A percentile compares a stretch with the other conserved stretches of the same genome.
Conservation (phyloP, 768 basidiomycete species). For the Mycena haematopus region DNA sequence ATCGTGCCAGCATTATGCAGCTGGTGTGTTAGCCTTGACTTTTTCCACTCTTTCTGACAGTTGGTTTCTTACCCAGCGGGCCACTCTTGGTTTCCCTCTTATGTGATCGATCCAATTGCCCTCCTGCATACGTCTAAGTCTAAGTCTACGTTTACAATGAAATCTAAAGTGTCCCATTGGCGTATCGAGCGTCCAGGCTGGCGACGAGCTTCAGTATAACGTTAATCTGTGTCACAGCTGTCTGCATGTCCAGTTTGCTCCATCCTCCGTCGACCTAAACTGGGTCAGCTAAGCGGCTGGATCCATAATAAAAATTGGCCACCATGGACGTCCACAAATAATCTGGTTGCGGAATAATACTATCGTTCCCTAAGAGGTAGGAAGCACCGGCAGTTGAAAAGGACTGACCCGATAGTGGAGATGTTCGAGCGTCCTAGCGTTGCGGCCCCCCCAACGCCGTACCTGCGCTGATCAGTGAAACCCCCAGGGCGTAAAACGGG, state of each 20-base stretch:
- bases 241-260: slow-evolving; percentile 37
- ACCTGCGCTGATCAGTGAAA: slow-evolving; percentile 9
- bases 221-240: slow-evolving; percentile 36
- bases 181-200: slow-evolving; percentile 33
- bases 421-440: slow-evolving; percentile 35
- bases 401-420: slow-evolving; percentile 38
- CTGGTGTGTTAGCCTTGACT: slow-evolving; percentile 60
- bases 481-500: background rate
- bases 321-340: slow-evolving; percentile 38
- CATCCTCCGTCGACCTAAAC: slow-evolving; percentile 36
- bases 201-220: slow-evolving; percentile 34
- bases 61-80: slow-evolving; percentile 2
- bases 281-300: background rate
- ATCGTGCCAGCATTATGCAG: slow-evolving; percentile 81
- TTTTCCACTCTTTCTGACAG: background rate
- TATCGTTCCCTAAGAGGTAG: slow-evolving; percentile 9
- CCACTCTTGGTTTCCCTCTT: slow-evolving; percentile 15
- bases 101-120: background rate
- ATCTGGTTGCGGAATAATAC: slow-evolving; percentile 41
- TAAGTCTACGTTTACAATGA: background rate
- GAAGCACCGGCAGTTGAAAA: background rate
- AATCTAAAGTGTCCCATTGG: slow-evolving; percentile 9
- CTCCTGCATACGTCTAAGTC: background rate
- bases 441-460: slow-evolving; percentile 39
- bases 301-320: background rate